phyloP scores from a whole-genome alignment of 495 filamentous ascomycete genomes.

The Aspergillus baeticus region DNA sequence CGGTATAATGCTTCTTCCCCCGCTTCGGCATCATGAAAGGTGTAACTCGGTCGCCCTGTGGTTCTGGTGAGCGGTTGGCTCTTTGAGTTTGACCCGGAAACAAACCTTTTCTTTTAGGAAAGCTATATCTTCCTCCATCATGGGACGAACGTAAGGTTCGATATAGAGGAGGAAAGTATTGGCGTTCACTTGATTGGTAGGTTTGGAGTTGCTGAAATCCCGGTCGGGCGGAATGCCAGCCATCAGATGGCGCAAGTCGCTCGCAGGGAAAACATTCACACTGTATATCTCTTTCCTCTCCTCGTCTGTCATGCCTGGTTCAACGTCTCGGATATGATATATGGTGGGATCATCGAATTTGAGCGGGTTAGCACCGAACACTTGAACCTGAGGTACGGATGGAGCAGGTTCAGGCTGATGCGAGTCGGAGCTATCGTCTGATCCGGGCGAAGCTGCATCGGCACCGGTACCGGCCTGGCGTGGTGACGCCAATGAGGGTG shows the following conservation, averaged over 20 bases:
- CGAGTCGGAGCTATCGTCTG: conserved; percentile 62
- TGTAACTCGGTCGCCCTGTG: conserved; percentile 69
- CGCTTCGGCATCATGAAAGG: conserved; percentile 86
- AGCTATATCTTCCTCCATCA: conserved; percentile 91
- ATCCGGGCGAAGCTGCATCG: conserved; percentile 45
- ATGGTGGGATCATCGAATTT: conserved; percentile 90
- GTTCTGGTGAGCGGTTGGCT: conserved; percentile 15
- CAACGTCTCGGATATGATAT: conserved; percentile 82
- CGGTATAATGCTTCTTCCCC: conserved; percentile 80
- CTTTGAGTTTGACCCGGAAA: background rate
- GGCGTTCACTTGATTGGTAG: conserved; percentile 87
- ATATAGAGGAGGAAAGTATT: conserved; percentile 84
- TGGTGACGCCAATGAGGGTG: conserved; percentile 51
- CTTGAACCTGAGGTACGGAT: conserved; percentile 69
- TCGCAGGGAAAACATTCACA: conserved; percentile 76
- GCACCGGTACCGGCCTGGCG: conserved; percentile 48
- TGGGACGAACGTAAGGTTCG: conserved; percentile 86
- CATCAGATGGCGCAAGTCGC: conserved; percentile 78
- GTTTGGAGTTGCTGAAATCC: conserved; percentile 93
- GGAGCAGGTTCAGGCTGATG: conserved; percentile 79
- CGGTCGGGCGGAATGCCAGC: conserved; percentile 86
- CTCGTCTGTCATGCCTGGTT: conserved; percentile 71
- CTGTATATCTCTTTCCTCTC: conserved; percentile 83
- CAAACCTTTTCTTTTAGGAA: conserved; percentile 80
- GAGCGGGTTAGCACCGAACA: conserved; percentile 89